Evolutionary conservation across 495 filamentous ascomycete species (phyloP), one percentile per base, ranked within the genome.

Genomic region (Copromyces sp.): DNA sequence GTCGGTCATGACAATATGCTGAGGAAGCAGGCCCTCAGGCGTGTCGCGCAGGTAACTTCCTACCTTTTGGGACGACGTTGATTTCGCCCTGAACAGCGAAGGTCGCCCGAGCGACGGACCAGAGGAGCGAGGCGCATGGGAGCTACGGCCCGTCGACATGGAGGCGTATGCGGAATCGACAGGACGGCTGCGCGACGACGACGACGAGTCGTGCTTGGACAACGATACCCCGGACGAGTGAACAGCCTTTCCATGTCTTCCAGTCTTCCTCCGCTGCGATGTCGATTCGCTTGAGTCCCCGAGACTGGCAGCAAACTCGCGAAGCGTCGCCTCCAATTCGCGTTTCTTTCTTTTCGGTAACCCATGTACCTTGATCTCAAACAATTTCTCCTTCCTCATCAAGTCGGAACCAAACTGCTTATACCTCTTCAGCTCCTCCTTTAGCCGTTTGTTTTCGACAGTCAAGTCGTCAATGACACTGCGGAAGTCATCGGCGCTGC

Each of bases 81-180:
- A 75, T 75, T 73, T 79, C 78, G 65, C 71, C 77, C 39, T 72
- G 68, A 69, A 72, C 14, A 69, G 69, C n/a, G 74, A 78, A 16
- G 73, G 73, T 35, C 68, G 75, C 37, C 72, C 74, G 37, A 76
- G 71, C 37, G 77, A 82, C 47, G 78, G 77, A 20, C 75, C 77
- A 16, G 79, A 80, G 0, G 83, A 80, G 68, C 83, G 80, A 3
- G 83, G 74, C 2, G 72, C 77, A 35, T 79, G 68, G 12, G 77
- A 77, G 68, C 74, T 78, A 4, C 71, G 84, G 0, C 87, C 88
- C 4, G 81, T 84, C 5, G 91, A 90, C 84, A 92, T 87, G 39
- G 92, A 93, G 7, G 87, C 90, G 81, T 94, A 93, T 7, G 88
- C 92, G 9, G 92, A 94, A 75, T 94, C 92, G 8, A 89, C 82